Conservation (phyloP, 176 grass and related monocot genomes). For the Melocanna baccifera region DNA sequence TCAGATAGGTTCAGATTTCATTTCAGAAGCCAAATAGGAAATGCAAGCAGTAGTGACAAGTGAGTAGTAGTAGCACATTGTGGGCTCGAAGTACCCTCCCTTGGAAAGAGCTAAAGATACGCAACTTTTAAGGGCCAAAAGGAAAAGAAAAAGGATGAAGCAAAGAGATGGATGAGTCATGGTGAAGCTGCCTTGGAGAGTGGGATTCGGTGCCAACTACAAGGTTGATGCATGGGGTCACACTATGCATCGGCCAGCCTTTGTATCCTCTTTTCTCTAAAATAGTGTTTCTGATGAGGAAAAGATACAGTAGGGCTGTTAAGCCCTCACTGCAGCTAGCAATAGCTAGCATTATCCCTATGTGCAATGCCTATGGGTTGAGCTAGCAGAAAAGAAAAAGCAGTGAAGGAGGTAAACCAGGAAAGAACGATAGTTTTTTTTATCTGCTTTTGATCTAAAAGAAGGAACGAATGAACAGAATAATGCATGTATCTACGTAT, state of each 20-base stretch:
- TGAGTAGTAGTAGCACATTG: conserved; percentile 30
- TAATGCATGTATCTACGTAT: conserved; percentile 37
- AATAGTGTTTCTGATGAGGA: conserved; percentile 41
- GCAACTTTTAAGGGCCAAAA: conserved; percentile 64
- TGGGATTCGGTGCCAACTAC: conserved; percentile 72
- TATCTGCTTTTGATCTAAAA: conserved; percentile 30
- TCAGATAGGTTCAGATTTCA: conserved; percentile 37
- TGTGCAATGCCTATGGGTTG: conserved; percentile 31
- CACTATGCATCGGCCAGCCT: conserved; percentile 41
- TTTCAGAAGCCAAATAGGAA: conserved; percentile 16
- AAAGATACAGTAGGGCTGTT: conserved; percentile 50
- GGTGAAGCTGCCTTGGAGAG: conserved; percentile 60
- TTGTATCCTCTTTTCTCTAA: conserved; percentile 44
- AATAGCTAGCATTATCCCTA: conserved; percentile 48
- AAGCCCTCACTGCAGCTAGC: conserved; percentile 40
- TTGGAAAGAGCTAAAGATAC: conserved; percentile 80
- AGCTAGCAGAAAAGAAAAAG: conserved; percentile 28
- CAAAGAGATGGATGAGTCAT: conserved; percentile 52
- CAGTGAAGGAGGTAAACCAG: conserved; percentile 17
- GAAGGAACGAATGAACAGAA: conserved; percentile 30
- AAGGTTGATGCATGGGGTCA: conserved; percentile 69
- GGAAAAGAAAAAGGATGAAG: conserved; percentile 36
- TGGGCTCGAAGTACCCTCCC: conserved; percentile 35
- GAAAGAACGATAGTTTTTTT: conserved; percentile 45
- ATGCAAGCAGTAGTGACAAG: conserved; percentile 7